Conservation (phyloP, 1,284 basidiomycete genomes). For the Stygiomarasmius scandens region DNA sequence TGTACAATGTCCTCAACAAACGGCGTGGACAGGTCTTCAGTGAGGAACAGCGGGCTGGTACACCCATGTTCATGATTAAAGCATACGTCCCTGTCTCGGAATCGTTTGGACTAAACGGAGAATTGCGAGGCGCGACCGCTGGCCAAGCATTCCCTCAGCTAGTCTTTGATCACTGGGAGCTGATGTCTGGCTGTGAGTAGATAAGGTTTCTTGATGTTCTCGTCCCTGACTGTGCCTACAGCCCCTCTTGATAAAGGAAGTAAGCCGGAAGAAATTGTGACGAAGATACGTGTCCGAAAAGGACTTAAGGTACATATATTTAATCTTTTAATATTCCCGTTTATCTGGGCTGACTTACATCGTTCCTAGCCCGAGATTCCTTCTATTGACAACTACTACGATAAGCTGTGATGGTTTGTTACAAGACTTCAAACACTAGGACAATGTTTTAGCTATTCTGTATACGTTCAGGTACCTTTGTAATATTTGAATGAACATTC, state of each 20-base stretch:
- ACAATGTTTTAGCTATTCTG: no score
- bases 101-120: conserved; percentile 99
- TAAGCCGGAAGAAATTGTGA: neutral
- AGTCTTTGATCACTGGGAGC: conserved; percentile 92
- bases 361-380: neutral
- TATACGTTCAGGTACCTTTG: no score
- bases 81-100: conserved; percentile 96
- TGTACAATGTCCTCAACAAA: conserved; percentile 94
- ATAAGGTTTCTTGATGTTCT: no score
- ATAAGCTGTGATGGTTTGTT: neutral
- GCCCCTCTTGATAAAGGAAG: neutral
- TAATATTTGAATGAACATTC: no score
- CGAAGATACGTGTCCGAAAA: neutral
- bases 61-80: conserved; percentile 97
- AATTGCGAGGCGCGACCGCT: conserved; percentile 88
- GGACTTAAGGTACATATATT: neutral
- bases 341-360: neutral
- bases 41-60: conserved; percentile 81
- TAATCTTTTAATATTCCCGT: neutral
- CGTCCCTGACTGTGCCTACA: no score
- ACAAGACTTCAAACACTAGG: no score
- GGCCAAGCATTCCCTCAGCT: conserved; percentile 98
- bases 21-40: conserved; percentile 98
- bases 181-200: conserved; percentile 72
- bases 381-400: neutral